A percentile compares a stretch with the other conserved stretches of the same genome.
These are phyloP conservation scores for Parastagonospora nodorum DNA, from an alignment of 2,329 filamentous ascomycete genomes.

Conservation along the genomic window DNA sequence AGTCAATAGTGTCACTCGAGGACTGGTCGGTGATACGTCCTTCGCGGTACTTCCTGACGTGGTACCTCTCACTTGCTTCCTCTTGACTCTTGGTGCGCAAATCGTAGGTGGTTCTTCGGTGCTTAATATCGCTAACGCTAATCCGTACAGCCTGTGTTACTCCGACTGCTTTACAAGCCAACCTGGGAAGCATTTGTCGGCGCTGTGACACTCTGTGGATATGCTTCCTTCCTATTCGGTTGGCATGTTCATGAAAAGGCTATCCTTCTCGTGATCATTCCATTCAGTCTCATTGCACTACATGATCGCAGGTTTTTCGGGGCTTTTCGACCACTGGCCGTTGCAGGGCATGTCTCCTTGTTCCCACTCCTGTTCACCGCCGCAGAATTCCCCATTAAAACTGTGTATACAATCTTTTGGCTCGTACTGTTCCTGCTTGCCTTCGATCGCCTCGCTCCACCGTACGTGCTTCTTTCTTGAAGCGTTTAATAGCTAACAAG, in stretches of 20 bases:
- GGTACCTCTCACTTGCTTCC: constrained; percentile 77
- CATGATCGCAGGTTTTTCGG: constrained; percentile 88
- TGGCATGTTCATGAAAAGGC: constrained; percentile 99
- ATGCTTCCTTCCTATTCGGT: constrained; percentile 94
- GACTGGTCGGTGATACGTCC: constrained; percentile 88
- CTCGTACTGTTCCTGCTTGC: constrained; percentile 81
- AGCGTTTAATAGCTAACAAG: constrained; percentile 17
- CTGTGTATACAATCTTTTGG: constrained; percentile 91
- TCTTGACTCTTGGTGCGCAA: constrained; percentile 82
- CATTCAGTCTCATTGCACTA: constrained; percentile 90
- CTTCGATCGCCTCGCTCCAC: constrained; percentile 87
- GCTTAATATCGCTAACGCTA: constrained; percentile 6
- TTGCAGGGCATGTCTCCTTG: constrained; percentile 91
- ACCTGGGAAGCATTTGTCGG: constrained; percentile 90
- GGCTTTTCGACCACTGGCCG: constrained; percentile 88
- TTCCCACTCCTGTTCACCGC: constrained; percentile 93
- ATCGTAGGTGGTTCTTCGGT: constrained; percentile 51
- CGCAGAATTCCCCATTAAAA: constrained; percentile 93
- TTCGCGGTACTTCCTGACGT: constrained; percentile 94
- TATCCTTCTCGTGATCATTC: constrained; percentile 89
- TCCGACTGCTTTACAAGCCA: constrained; percentile 80
- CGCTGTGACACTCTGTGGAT: constrained; percentile 88
- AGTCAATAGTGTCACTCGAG: constrained; percentile 86
- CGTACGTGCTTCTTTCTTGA: constrained; percentile 51
- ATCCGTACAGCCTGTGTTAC: constrained; percentile 56